Base-by-base conservation (phyloP, 208 protist genomes). In the Trypanosoma boissoni region DNA sequence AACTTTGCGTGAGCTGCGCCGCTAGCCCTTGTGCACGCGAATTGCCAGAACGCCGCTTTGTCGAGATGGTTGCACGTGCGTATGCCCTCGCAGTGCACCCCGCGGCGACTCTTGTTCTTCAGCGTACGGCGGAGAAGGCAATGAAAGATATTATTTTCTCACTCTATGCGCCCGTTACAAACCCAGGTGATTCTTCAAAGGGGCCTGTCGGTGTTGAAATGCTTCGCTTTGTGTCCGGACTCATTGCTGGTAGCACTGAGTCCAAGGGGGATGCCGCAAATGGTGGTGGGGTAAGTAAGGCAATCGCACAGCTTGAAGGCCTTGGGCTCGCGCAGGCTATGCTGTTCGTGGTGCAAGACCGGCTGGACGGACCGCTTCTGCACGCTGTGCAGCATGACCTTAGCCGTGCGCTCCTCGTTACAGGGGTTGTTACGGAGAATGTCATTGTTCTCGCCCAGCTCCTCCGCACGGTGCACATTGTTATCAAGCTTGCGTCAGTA, bases 391-490 rank as follows among this genome's bases (percentile, higher is more conserved):
- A 88, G 62, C 76, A 96, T 44, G 48, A 87, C 31, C 74, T 96
- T 32, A 78, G 78, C 61, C 74, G 91, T 32, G 71, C 82, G 0
- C 72, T 96, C 6, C 66, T 96, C 26, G 74, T 86, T 14, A 73
- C 83, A 9, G 81, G 82, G 9, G 70, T 88, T 10, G 57, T 64
- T 39, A 85, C 84, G 8, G 70, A 54, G 7, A 82, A 91, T 41
- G 63, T 83, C 14, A 76, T 93, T n/a, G 76, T 97, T 21, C 72
- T 94, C 29, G 79, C 87, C 50, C 87, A 90, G 70, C 75, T 93
- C 34, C 61, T 95, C 51, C 84, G 80, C 42, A 89, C 81, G 18
- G 66, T 92, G 20, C 87, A 95, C 56, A 59, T 92, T 46, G 72
- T 86, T 10, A 64, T 80, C 18, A 65, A 82, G 53, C 51, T 57